Evolutionary conservation across 257 asterid species (phyloP).

Genomic region (Nicotiana obtusifolia): DNA sequence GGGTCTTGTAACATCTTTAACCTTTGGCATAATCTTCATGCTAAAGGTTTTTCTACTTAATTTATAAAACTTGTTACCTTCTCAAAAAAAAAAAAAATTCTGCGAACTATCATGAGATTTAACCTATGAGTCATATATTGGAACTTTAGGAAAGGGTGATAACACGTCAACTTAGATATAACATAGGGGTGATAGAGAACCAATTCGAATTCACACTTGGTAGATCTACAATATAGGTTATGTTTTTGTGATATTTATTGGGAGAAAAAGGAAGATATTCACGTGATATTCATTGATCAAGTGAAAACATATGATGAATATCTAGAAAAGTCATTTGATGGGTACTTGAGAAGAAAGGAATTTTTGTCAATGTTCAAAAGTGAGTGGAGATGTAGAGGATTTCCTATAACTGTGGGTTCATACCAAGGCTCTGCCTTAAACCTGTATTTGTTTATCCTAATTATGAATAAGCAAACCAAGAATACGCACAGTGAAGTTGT

Average conservation of each 20-base stretch:
- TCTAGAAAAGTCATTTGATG: background rate
- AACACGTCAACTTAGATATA: background rate
- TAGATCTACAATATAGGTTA: too few relatives aligned
- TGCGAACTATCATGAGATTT: too few relatives aligned
- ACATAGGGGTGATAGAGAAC: background rate
- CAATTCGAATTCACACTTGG: too few relatives aligned
- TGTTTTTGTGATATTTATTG: background rate
- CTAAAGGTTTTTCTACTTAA: too few relatives aligned
- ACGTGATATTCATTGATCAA: background rate
- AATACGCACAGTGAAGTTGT: background rate
- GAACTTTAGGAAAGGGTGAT: background rate
- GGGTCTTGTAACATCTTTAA: too few relatives aligned
- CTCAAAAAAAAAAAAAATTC: too few relatives aligned
- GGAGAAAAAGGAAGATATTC: background rate
- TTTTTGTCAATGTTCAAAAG: background rate
- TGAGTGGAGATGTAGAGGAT: background rate
- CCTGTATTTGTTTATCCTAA: background rate
- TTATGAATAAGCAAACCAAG: background rate
- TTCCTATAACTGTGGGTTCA: background rate
- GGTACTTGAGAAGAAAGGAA: background rate
- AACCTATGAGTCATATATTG: too few relatives aligned
- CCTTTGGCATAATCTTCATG: too few relatives aligned
- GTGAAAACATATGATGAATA: background rate
- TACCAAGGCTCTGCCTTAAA: background rate
- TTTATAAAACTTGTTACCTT: too few relatives aligned